Conservation (phyloP, 2,329 filamentous ascomycete genomes). For the Aspergillus aculeatinus region DNA sequence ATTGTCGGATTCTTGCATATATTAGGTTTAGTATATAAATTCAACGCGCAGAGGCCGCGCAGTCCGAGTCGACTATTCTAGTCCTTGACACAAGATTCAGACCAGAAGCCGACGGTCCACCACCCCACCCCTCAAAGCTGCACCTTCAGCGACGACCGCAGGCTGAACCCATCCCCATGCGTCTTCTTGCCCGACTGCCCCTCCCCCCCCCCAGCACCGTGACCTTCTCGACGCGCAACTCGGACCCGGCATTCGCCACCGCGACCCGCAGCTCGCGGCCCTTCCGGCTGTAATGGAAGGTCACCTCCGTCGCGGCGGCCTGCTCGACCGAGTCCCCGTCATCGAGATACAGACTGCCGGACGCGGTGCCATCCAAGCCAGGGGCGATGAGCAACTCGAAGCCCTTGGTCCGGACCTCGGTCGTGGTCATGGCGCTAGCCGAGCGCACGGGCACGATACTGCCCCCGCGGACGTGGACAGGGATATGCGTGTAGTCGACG, state of each 20-base stretch:
- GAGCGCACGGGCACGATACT: conserved; percentile 58
- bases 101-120: too few relatives aligned
- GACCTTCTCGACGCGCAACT: conserved; percentile 34
- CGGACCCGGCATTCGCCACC: conserved; percentile 25
- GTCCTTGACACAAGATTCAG: too few relatives aligned
- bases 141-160: too few relatives aligned
- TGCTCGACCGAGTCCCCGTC: conserved; percentile 71
- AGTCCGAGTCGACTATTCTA: too few relatives aligned
- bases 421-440: conserved; percentile 59
- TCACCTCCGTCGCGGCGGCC: conserved; percentile 53
- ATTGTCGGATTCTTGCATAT: too few relatives aligned
- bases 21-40: too few relatives aligned
- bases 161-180: background rate
- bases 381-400: conserved; percentile 73
- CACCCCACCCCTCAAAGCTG: too few relatives aligned
- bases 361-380: conserved; percentile 60
- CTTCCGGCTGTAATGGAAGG: conserved; percentile 55
- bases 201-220: conserved; percentile 27
- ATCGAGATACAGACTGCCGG: conserved; percentile 71
- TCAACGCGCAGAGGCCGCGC: too few relatives aligned
- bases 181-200: conserved; percentile 11
- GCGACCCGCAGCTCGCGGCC: conserved; percentile 42
- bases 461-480: conserved; percentile 63
- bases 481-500: conserved; percentile 55
- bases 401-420: conserved; percentile 58